Base-by-base conservation (phyloP, 768 basidiomycete species). In the Russula olivacea region DNA sequence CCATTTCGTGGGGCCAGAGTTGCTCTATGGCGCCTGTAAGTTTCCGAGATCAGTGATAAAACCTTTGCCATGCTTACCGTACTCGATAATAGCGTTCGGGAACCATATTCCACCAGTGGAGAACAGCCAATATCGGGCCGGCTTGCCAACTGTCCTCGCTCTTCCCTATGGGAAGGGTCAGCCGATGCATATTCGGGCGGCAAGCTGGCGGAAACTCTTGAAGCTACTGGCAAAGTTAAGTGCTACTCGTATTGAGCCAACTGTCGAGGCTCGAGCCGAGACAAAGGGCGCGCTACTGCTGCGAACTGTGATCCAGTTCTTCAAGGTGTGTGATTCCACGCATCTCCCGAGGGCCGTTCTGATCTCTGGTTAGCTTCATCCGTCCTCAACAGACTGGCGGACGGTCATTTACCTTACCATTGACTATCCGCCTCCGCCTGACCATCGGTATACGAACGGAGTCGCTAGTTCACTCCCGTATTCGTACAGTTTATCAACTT, bases 321-420 rank as follows among this genome's bases (percentile, higher is more conserved):
- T 90, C 55, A 88, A 85, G 78, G 90, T 89, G 40, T 10, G 56
- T 49, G 15, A 52, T 36, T 51, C 34, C 21, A 38, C 23, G 56
- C 43, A 40, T 30, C 55, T 11, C 0, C 47, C 66, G 50, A 65
- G 50, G 32, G 14, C 19, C 12, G 21, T 51, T 32, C 36, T 68
- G 45, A 69, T 34, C 12, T 32, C 52, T 4, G 28, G n/a, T 28
- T 59, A 91, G 88, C 78, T 85, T 10, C 83, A 87, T 68, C 82
- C 79, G 43, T 69, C 77, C 21, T 79, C 85, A 0, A 69, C 74
- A 5, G 82, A 85, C 19, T 93, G 91, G 91, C 80, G 86, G 58
- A 85, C 85, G 11, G 75, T 92, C 23, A 72, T 92, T 17, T 92
- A 89, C 80, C 83, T 93, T 67, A 86, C 87, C 1, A 81, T 89